Evolutionary conservation across 2,329 filamentous ascomycete species (phyloP), one percentile per base, ranked within the genome.

Genomic region (Phaeophleospora eucalypticola): DNA sequence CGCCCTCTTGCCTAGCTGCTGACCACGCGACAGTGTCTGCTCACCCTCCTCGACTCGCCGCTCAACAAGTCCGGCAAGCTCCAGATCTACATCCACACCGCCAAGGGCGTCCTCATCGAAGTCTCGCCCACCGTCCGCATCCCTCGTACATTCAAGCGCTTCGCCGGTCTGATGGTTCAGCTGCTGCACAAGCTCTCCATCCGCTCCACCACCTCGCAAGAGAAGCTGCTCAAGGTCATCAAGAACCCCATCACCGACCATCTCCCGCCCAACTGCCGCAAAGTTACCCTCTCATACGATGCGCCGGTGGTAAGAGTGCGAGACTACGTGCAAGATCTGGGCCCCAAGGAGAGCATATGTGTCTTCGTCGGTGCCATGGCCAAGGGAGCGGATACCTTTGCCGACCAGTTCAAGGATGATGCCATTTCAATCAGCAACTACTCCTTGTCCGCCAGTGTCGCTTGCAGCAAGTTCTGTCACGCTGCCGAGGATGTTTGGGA

Each of bases 381-480:
- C 49, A 97, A 97, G 75, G 93, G 93, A 15, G 81, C 83, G 45
- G 93, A 98, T 67, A 91, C 88, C 70, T 98, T 98, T 67, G 93
- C 93, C 55, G 93, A 98, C 66, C 80, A 81, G 34, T 89, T 87
- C 71, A 94, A 97, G 63, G 91, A 97, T 65, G 93, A 98, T 72
- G 88, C 94, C 64, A 97, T 98, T 65, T 89, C 87, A 61, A 97
- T 98, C 73, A 97, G 91, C 78, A 95, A 96, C 71, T 98, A 87
- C 78, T 95, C 90, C 65, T 78, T 98, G 54, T 95, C 89, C 64
- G 93, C 93, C 52, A 97, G 91, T 74, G 93, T 98, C 53, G 91
- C 93, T 36, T 98, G 93, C 79, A 96, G 91, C 81, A 98, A 97
- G 71, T 97, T 98, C 77, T 97, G 93, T 71, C 93, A 98, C 71